Evolutionary conservation across 2,329 filamentous ascomycete species (phyloP), one percentile per base, ranked within the genome.

Genomic region (Clonostachys rhizophaga): DNA sequence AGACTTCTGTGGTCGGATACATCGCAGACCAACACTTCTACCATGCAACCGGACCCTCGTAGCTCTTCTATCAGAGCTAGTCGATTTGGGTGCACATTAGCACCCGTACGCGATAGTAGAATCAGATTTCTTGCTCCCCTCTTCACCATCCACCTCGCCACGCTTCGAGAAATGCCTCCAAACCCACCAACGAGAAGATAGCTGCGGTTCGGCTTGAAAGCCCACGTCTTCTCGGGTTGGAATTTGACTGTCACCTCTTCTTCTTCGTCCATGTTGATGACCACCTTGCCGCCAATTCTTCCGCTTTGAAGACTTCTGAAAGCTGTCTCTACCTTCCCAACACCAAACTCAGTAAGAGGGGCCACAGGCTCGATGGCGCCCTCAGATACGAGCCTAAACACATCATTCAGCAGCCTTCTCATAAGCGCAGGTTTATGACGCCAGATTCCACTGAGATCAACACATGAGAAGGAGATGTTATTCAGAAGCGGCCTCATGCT

Each of bases 221-320:
- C 16, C 34, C 16, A 18, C 34, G 30, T 14, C 20, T 42, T 17
- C 10, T 14, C 42, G 13, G 24, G 37, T 40, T 36, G 30, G 49
- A 40, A 34, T 50, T 52, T 37, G 54, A 30, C 47, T 41, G 17
- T 40, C n/a, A 51, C 46, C 33, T 43, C 34, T 34, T 51, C 47
- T 13, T 50, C 47, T 8, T 24, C 24, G 9, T 30, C 45, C 13
- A 42, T n/a, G 4, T 45, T 46, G 3, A 71, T 47, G 17, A 73
- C 58, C 14, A 72, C 61, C 42, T 74, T 75, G 0, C 71, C 72
- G 4, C 62, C 64, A 44, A 70, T 66, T 5, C 63, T 59, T 5
- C 69, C 66, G 5, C 53, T 53, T 44, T 69, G 66, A 54, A 75
- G 65, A 18, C 64, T 55, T 4, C 68, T 59, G 49, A 75, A 70